Conservation (phyloP, 169 alveolate genomes). For the Plasmodium vivax region DNA sequence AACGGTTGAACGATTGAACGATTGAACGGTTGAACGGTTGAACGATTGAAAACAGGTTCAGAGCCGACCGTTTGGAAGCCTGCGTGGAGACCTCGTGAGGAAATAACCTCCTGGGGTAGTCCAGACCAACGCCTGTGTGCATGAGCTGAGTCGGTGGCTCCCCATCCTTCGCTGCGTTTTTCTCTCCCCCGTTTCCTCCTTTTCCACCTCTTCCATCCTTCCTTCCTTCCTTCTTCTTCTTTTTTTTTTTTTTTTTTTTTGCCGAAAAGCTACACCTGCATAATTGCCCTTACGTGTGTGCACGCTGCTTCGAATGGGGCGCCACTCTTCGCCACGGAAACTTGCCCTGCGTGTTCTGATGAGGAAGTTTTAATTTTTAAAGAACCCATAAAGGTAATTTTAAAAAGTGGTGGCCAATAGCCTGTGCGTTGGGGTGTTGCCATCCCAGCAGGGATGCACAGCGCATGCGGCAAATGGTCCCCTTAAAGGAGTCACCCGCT, state of each 20-base stretch:
- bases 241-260: background rate
- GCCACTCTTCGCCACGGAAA: background rate
- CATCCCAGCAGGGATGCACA: no score
- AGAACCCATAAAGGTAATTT: conserved; percentile 6
- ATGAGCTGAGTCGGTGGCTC: background rate
- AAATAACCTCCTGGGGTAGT: background rate
- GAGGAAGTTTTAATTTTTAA: background rate
- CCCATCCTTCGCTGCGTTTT: background rate
- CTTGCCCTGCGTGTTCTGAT: background rate
- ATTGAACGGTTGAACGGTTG: no score
- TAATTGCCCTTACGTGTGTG: background rate
- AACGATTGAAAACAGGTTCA: background rate
- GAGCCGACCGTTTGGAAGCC: background rate
- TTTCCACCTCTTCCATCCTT: no score
- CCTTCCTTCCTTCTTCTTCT: background rate
- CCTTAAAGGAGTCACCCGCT: no score
- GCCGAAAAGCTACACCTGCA: background rate
- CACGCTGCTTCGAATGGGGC: background rate
- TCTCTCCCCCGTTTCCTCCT: background rate
- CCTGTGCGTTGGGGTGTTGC: background rate
- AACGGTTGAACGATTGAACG: no score
- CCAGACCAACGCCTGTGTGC: background rate
- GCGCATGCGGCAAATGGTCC: no score
- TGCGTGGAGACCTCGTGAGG: background rate
- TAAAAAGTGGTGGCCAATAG: background rate